Evolutionary conservation across 257 asterid genomes (phyloP).

Genomic region (Solanum medicagineum): DNA sequence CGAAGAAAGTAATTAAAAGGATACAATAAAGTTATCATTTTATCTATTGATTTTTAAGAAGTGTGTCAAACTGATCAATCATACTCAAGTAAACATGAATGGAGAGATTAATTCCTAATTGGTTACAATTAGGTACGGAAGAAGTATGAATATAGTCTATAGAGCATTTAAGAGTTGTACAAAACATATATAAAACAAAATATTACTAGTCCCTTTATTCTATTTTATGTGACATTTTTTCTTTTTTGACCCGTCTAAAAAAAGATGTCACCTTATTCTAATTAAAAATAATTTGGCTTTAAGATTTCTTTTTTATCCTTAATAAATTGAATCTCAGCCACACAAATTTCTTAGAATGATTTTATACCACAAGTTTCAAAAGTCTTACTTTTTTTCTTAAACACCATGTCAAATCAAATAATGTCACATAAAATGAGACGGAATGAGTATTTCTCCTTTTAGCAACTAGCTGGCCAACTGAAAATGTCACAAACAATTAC

Average conservation of each 20-base stretch:
- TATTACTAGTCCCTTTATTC: not conserved
- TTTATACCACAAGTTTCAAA: no score
- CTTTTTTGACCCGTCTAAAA: no score
- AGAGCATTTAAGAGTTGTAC: not conserved
- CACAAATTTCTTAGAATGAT: no score
- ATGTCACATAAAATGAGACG: no score
- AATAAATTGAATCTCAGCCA: no score
- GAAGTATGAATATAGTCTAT: not conserved
- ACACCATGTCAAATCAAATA: no score
- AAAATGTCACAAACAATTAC: not conserved
- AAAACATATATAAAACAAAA: not conserved
- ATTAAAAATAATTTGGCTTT: no score
- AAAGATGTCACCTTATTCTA: no score
- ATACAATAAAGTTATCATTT: not conserved
- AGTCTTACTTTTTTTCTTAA: no score
- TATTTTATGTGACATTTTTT: no score
- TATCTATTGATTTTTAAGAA: not conserved
- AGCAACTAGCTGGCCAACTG: not conserved
- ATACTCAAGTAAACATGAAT: not conserved
- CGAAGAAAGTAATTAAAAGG: no score
- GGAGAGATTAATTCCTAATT: not conserved
- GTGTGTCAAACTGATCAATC: not conserved
- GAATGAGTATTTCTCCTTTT: not conserved
- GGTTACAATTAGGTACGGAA: not conserved
- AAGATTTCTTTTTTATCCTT: no score